Evolutionary conservation across 2,329 filamentous ascomycete genomes (phyloP).

Genomic region (Aspergillus ibericus): DNA sequence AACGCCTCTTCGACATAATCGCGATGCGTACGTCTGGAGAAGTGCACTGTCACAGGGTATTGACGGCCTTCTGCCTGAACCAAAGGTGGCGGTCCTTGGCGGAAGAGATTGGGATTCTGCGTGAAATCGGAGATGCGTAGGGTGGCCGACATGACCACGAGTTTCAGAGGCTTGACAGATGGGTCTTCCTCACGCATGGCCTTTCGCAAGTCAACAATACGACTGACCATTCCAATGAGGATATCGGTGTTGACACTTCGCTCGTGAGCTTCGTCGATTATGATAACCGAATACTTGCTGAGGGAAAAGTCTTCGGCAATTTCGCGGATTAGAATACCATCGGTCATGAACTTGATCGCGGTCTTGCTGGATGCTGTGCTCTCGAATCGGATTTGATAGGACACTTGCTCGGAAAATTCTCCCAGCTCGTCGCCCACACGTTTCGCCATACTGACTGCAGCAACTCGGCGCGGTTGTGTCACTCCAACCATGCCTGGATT

Average conservation of each 20-base stretch:
- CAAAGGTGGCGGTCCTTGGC: constrained; percentile 71
- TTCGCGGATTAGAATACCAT: constrained; percentile 90
- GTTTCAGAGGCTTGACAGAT: constrained; percentile 74
- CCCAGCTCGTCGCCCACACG: constrained; percentile 85
- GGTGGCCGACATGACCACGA: constrained; percentile 98
- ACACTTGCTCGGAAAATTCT: constrained; percentile 72
- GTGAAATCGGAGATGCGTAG: constrained; percentile 87
- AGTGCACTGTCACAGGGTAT: constrained; percentile 86
- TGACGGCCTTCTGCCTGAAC: constrained; percentile 90
- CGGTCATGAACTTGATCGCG: constrained; percentile 97
- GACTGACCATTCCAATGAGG: constrained; percentile 92
- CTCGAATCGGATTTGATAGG: constrained; percentile 95
- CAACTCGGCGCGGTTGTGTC: constrained; percentile 91
- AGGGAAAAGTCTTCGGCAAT: constrained; percentile 85
- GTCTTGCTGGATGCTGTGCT: constrained; percentile 77
- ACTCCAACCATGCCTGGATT: constrained; percentile 92
- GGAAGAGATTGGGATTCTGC: constrained; percentile 77
- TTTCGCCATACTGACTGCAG: constrained; percentile 94
- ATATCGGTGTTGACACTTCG: constrained; percentile 97
- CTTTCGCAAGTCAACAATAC: constrained; percentile 80
- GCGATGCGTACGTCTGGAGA: constrained; percentile 74
- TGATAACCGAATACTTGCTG: constrained; percentile 85
- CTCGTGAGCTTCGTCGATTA: constrained; percentile 97
- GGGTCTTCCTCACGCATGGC: constrained; percentile 72
- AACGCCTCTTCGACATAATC: constrained; percentile 93